phyloP scores from a whole-genome alignment of 345 rosid species.

The Eucalyptus cloeziana region DNA sequence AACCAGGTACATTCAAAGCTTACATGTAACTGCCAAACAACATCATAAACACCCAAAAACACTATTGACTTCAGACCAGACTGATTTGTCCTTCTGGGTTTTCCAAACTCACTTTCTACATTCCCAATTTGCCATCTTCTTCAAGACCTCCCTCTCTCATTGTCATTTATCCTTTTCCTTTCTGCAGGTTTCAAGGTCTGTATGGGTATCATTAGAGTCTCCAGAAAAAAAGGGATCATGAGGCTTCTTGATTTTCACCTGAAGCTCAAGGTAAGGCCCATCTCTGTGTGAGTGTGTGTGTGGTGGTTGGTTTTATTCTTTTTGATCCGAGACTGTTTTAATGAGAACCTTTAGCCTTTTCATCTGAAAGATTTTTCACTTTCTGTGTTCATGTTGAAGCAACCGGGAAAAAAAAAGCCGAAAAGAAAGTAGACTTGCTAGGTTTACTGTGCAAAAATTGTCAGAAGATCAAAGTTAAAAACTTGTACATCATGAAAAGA shows the following conservation, averaged over 20 bases:
- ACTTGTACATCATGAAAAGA: too few relatives aligned
- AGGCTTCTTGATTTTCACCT: conserved; percentile 32
- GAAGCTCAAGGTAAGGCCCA: conserved; percentile 37
- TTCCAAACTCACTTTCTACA: not conserved
- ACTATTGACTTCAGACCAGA: not conserved
- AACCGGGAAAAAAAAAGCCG: not conserved
- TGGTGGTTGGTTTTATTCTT: not conserved
- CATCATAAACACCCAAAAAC: not conserved
- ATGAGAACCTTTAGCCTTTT: not conserved
- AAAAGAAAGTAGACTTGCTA: not conserved
- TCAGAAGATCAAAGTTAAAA: not conserved
- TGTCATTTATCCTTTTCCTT: not conserved
- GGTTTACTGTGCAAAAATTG: not conserved
- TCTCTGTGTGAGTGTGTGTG: not conserved
- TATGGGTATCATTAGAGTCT: not conserved
- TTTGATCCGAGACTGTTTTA: not conserved
- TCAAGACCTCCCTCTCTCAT: not conserved
- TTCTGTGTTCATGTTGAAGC: not conserved
- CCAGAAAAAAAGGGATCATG: conserved; percentile 6
- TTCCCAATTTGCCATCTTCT: not conserved
- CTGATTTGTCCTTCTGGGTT: not conserved
- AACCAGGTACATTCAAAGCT: not conserved
- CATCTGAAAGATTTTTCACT: not conserved
- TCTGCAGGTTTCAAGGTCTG: not conserved
- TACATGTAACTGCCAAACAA: not conserved